Base-by-base conservation (phyloP, 2,329 filamentous ascomycete genomes). In the Bipolaris sorokiniana region DNA sequence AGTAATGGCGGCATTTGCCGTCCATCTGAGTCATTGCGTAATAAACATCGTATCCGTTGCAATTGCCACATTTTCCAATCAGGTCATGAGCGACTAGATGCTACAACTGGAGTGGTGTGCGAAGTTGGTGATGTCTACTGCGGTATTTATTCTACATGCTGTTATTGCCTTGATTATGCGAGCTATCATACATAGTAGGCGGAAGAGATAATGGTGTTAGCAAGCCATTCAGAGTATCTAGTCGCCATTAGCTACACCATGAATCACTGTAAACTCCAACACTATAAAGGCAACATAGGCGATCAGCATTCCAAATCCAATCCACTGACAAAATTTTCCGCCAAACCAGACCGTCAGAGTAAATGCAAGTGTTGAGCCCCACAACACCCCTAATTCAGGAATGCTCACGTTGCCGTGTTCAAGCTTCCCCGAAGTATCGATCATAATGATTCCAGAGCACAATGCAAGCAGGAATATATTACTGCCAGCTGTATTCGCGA, bases 381-480 rank as follows among this genome's bases (percentile, higher is more conserved):
- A 48, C 11, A 36, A n/a, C 3, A 48, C 45, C 16, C 28, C 28
- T 10, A 48, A 18, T 34, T 48, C 45, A 20, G 15, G 3, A 3
- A 9, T 10, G 9, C 23, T 23, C 16, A 34, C 18, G 9, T 48
- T 48, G 5, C 31, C 45, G 68, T 48, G 58, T 49, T 15, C 78
- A 42, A 59, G 78, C 4, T 77, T 56, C 4, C 22, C 26, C 9
- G 23, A 11, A 5, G n/a, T 45, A 13, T n/a, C 23, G 15, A 28
- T 3, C 42, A 45, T 45, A 26, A 45, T n/a, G 13, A 81, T 70
- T 0, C 80, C 83, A 15, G 79, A 68, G 62, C 82, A 85, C 3
- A 85, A 70, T 1, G 81, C 79, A 15, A 84, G 70, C 31, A 85
- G 70, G 64, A 85, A 86, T 33, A 85, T 82, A 56, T 85, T 85